phyloP scores from a whole-genome alignment of 1,284 basidiomycete species.

The Athelia psychrophila region DNA sequence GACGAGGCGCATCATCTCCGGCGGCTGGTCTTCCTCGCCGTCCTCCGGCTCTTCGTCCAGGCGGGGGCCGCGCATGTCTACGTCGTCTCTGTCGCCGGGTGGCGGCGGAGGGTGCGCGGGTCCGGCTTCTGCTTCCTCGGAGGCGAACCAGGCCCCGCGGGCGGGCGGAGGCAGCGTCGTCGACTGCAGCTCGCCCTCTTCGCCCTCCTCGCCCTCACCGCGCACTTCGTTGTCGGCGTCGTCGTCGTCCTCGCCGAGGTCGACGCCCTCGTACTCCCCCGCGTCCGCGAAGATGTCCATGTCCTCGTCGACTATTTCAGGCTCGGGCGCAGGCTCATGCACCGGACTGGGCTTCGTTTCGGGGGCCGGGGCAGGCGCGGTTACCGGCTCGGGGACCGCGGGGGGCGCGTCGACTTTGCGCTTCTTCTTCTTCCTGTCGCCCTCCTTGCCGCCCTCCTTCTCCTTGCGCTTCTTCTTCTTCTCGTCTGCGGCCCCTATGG shows the following conservation, averaged over 20 bases:
- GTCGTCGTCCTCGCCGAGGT: slow-evolving; percentile 56
- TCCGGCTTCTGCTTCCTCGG: slow-evolving; percentile 3
- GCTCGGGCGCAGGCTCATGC: slow-evolving; percentile 18
- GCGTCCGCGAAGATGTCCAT: slow-evolving; percentile 85
- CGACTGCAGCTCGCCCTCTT: slow-evolving; percentile 4
- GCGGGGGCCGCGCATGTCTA: slow-evolving; percentile 8
- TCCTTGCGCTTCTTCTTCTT: slow-evolving; percentile 57
- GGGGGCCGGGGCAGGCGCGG: slow-evolving; percentile 7
- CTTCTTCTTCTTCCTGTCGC: slow-evolving; percentile 48
- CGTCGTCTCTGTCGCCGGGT: slow-evolving; percentile 1
- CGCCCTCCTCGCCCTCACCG: slow-evolving; percentile 2
- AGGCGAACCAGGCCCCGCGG: slow-evolving; percentile 1
- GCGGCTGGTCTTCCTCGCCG: slow-evolving; percentile 36
- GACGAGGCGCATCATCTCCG: slow-evolving; percentile 50
- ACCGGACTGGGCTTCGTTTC: slow-evolving; percentile 10
- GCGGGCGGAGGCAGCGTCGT: slow-evolving; percentile 5
- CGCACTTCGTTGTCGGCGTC: slow-evolving; percentile 55
- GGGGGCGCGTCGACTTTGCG: slow-evolving; percentile 31
- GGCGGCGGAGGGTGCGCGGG: background rate
- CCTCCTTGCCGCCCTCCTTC: slow-evolving; percentile 37
- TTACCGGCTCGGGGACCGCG: slow-evolving; percentile 7
- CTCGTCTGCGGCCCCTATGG: slow-evolving; percentile 45
- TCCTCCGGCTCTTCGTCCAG: slow-evolving; percentile 19
- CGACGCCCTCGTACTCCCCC: slow-evolving; percentile 78
- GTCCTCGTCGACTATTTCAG: slow-evolving; percentile 44